Evolutionary conservation across 345 rosid species (phyloP).

Genomic region (Brassica nigra): DNA sequence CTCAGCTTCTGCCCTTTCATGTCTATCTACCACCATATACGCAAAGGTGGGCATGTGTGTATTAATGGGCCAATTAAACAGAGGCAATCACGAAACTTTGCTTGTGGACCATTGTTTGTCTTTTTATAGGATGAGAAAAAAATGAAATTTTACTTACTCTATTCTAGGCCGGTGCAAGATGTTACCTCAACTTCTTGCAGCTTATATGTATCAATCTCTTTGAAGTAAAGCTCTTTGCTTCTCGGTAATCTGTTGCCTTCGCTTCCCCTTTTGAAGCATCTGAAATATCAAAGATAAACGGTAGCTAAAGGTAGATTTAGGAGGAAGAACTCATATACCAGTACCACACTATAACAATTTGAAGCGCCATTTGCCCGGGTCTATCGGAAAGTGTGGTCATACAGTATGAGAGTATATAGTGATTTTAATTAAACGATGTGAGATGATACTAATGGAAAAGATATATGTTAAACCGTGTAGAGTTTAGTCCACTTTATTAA

Average conservation of each 20-base stretch:
- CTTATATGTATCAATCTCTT: constrained; percentile 7
- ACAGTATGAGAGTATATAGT: no score
- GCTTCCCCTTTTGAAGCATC: neutral
- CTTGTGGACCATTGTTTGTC: constrained; percentile 29
- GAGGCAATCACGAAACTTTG: constrained; percentile 26
- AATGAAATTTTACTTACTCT: neutral
- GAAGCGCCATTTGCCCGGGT: no score
- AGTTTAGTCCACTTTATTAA: no score
- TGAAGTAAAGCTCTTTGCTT: neutral
- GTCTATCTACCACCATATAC: constrained; percentile 25
- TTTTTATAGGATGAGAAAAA: constrained; percentile 10
- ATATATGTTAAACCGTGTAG: no score
- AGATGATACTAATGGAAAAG: no score
- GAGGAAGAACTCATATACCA: neutral
- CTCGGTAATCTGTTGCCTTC: neutral
- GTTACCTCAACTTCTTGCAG: neutral
- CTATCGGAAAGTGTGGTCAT: no score
- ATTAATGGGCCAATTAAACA: constrained; percentile 28
- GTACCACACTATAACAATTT: neutral
- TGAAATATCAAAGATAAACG: neutral
- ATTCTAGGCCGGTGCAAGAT: neutral
- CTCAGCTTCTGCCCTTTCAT: constrained; percentile 7
- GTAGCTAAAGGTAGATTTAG: neutral
- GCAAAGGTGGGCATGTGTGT: constrained; percentile 18
- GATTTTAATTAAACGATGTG: no score